Percentiles rank a stretch among this genome's conserved stretches.
These are phyloP conservation scores for Cornus kousa DNA, from an alignment of 148 eudicot genomes.

Conservation along the genomic window DNA sequence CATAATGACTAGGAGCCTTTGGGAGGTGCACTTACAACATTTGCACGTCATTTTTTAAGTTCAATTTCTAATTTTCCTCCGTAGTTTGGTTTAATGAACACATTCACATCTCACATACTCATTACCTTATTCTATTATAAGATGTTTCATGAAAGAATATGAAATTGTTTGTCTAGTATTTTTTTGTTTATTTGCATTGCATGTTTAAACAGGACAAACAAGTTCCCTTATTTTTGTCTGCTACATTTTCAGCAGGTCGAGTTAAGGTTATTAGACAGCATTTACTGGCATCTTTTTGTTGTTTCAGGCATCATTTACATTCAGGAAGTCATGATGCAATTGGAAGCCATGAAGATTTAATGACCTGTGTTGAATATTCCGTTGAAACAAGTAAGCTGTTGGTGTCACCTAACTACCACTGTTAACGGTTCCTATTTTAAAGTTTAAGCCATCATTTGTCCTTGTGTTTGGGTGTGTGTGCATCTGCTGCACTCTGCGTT, in stretches of 20 bases:
- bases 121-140: no score
- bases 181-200: no score
- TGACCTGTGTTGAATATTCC: slow-evolving; percentile 71
- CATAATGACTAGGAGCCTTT: neutral
- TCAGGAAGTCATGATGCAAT: slow-evolving; percentile 43
- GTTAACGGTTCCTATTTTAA: neutral
- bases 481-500: neutral
- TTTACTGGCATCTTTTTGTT: neutral
- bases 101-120: neutral
- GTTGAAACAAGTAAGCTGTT: slow-evolving; percentile 63
- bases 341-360: slow-evolving; percentile 72
- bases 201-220: no score
- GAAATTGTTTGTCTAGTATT: no score
- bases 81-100: neutral
- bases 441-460: neutral
- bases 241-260: no score
- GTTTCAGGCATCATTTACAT: slow-evolving; percentile 66
- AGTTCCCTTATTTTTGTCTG: no score
- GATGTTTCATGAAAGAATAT: no score
- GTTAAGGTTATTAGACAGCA: no score
- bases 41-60: no score
- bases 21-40: neutral
- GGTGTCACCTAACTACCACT: neutral
- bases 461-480: neutral
- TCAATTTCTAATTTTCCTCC: neutral